Evolutionary conservation across 164 flowering plant genomes (phyloP), one percentile per base, ranked within the genome.

Genomic region (Warburgia ugandensis): DNA sequence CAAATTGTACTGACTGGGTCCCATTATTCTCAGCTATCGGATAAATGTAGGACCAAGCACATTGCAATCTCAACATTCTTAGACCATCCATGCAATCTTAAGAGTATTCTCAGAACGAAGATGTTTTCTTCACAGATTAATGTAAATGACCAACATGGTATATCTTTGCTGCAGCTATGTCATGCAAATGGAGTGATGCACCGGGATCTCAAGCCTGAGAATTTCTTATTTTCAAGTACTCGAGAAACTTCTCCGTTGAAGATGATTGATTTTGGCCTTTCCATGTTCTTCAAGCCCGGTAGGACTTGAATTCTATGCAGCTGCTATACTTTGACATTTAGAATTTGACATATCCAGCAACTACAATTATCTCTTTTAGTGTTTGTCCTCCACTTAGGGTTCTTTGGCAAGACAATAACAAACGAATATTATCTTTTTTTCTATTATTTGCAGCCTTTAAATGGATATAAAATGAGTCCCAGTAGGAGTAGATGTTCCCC

Each of bases 241-340:
- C 48, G 50, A 39, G 86, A 83, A 45, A 27, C 43, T 44, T 54
- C 82, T 13, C 66, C 68, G 14, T 42, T 80, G 9, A 83, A 68
- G 52, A 74, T 84, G 21, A 83, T 83, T 61, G 90, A 83, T 63
- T 83, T 83, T 56, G 86, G 90, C 12, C 80, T 83, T 31, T 83
- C 90, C 3, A 67, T 76, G 40, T 76, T 76, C 54, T 83, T 77
- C 54, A 55, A 70, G 62, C 81, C 80, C 0, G 86, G 91, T 80
- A 62, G 28, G 40, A 11, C 38, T 49, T 55, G 1, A 14, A 21
- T 9, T 19, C 29, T 45, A 26, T 32, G 26, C n/a, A 3, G 30
- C 48, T 16, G 28, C 26, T 16, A 27, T n/a, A n/a, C n/a, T n/a
- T n/a, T n/a, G n/a, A n/a, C n/a, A n/a, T n/a, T n/a, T n/a, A n/a